phyloP scores from a whole-genome alignment of 768 basidiomycete species.

The Rickenella mellea region DNA sequence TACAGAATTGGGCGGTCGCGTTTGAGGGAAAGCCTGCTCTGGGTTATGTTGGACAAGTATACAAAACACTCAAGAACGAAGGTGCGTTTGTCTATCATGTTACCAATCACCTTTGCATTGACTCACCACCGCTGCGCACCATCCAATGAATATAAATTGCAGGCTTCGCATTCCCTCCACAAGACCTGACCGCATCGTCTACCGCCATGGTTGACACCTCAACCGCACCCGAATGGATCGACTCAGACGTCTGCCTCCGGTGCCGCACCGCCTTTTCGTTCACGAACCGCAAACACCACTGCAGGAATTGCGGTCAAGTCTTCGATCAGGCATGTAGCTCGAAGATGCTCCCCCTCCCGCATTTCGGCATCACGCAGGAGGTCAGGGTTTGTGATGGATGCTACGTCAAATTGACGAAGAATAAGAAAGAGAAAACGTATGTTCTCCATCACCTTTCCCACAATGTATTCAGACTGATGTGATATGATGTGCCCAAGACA shows the following conservation, averaged over 20 bases:
- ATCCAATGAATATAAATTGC: not conserved
- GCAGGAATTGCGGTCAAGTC: conserved; percentile 94
- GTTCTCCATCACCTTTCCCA: conserved; percentile 11
- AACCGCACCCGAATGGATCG: conserved; percentile 94
- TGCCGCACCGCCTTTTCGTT: conserved; percentile 88
- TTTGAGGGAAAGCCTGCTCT: conserved; percentile 76
- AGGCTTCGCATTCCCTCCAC: conserved; percentile 84
- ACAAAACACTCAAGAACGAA: conserved; percentile 65
- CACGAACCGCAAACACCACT: conserved; percentile 97
- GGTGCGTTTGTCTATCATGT: conserved; percentile 53
- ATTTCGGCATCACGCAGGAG: conserved; percentile 86
- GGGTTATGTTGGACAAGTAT: conserved; percentile 69
- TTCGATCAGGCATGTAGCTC: conserved; percentile 93
- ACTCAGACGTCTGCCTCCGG: conserved; percentile 88
- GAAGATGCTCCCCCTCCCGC: conserved; percentile 75
- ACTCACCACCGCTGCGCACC: not conserved
- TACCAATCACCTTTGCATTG: no score
- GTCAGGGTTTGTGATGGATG: conserved; percentile 94
- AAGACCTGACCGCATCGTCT: conserved; percentile 56
- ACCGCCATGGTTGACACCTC: conserved; percentile 86
- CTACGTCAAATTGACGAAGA: conserved; percentile 64
- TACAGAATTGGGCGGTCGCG: conserved; percentile 93
- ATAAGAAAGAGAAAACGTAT: conserved; percentile 44
- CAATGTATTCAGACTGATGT: no score
- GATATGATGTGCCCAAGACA: conserved; percentile 3